Evolutionary conservation across 75 land plant species (phyloP), one percentile per base, ranked within the genome.

Genomic region (Ceratopteris richardii): DNA sequence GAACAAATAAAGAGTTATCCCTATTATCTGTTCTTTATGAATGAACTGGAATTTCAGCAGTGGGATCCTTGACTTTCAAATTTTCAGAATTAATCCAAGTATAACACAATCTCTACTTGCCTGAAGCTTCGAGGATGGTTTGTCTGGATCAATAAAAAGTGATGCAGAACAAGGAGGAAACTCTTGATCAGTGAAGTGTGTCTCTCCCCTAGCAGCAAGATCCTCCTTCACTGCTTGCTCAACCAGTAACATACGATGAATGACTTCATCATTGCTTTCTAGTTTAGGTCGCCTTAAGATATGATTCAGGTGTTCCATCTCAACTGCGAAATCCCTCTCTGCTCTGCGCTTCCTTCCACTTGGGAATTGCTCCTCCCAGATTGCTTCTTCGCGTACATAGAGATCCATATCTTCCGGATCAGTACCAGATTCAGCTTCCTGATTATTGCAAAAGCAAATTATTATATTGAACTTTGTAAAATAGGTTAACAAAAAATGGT

Each of bases 141-240:
- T 67, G 29, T 63, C 82, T 46, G 99, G 92, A 67, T 95, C 91
- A 13, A 95, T 68, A 77, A 67, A 87, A 44, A 95, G 72, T 4
- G 99, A 95, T 18, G 76, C 81, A 60, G 80, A 82, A 51, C 33
- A 77, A 19, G 99, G 99, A 50, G 99, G 99, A 67, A 95, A 95
- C 50, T 95, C 99, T 30, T 86, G 84, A 65, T 95, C 99, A 25
- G 99, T 95, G 56, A 95, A 95, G 58, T 85, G 84, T 29, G 56
- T 47, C 63, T 95, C 99, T 26, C 99, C 99, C 70, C 82, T 73
- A 19, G 97, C 86, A 52, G 66, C 68, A 20, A 95, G 81, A 62
- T 88, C 99, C 63, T 90, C 99, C 67, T 84, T 95, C 7, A 95
- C 93, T 51, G 99, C 99, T 44, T 76, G 47, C 67, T 95, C 99